Evolutionary conservation across 2,329 filamentous ascomycete species (phyloP), one percentile per base, ranked within the genome.

Genomic region (Chrysosporium keratinophilum): DNA sequence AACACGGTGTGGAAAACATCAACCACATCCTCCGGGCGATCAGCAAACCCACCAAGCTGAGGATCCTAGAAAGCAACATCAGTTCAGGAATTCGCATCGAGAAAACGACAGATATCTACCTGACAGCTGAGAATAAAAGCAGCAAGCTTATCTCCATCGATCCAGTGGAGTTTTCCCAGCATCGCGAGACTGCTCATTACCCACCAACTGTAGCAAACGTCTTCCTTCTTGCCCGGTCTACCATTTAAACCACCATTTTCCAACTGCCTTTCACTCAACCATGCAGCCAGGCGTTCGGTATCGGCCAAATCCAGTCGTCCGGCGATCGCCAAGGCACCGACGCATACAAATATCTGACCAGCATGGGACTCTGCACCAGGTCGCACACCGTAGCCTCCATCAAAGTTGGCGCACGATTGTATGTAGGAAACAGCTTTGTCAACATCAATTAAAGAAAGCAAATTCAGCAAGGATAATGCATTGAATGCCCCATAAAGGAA

Each of bases 191-290:
- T 95, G 65, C 87, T 91, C 65, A 91, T 74, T 43, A 97, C 93
- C 93, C 93, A 98, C 93, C 93, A 98, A 68, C 88, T 95, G 72
- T 98, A 98, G 73, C 93, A 98, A 12, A 95, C 91, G 68, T 98
- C 93, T 67, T 95, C 91, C 58, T 87, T 74, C 75, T 98, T 98
- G 72, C 97, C 93, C 0, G 93, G 93, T 47, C 93, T 80, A 2
- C 93, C 93, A 67, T 98, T 98, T 49, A 98, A 74, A 0, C 93
- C 93, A 31, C 93, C 93, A 46, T 84, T 84, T 9, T 87, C 80
- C 28, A 95, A 76, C 68, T 98, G 93, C 58, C 93, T 80, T 71
- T 98, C 93, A 69, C 89, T 95, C 52, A 98, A 76, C 93, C 93
- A 98, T 47, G 82, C 81, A 15, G 84, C 90, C 3, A 97, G 75